Conservation (phyloP, 192 early-diverging fungal genomes). For the Coemansia sp. region DNA sequence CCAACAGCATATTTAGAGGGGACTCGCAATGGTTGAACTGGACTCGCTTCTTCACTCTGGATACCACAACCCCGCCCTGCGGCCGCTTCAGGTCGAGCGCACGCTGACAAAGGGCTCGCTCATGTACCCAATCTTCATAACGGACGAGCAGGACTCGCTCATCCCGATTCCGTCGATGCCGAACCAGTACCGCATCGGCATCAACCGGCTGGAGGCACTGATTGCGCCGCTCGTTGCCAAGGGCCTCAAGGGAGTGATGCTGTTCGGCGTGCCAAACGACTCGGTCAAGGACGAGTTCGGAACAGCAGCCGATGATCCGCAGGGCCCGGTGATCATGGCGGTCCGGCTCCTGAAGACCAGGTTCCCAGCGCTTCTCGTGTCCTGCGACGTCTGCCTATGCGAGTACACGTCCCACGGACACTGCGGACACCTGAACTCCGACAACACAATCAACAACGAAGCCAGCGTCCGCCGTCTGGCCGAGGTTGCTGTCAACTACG, state of each 20-base stretch:
- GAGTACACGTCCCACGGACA: constrained; percentile 97
- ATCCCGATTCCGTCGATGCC: constrained; percentile 83
- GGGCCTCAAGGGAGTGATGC: constrained; percentile 82
- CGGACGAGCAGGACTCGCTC: constrained; percentile 73
- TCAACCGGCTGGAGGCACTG: constrained; percentile 73
- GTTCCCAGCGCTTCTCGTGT: constrained; percentile 83
- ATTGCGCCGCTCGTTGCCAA: constrained; percentile 84
- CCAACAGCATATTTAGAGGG: background rate
- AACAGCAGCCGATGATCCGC: constrained; percentile 77
- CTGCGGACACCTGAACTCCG: constrained; percentile 79
- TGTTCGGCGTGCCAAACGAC: constrained; percentile 90
- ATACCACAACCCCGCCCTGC: constrained; percentile 76
- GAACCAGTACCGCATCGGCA: constrained; percentile 80
- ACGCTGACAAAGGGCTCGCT: constrained; percentile 72
- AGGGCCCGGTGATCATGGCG: constrained; percentile 83
- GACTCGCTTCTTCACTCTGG: constrained; percentile 86
- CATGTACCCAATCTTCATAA: constrained; percentile 95
- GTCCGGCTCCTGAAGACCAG: constrained; percentile 71
- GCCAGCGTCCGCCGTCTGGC: constrained; percentile 77
- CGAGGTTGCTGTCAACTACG: constrained; percentile 84
- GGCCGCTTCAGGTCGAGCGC: constrained; percentile 79
- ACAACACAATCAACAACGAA: constrained; percentile 84
- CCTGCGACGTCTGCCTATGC: constrained; percentile 96
- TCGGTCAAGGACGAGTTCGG: constrained; percentile 74
- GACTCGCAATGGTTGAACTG: constrained; percentile 44